Evolutionary conservation across 305 asterid species (phyloP).

Genomic region (Solanum aculeatissimum): DNA sequence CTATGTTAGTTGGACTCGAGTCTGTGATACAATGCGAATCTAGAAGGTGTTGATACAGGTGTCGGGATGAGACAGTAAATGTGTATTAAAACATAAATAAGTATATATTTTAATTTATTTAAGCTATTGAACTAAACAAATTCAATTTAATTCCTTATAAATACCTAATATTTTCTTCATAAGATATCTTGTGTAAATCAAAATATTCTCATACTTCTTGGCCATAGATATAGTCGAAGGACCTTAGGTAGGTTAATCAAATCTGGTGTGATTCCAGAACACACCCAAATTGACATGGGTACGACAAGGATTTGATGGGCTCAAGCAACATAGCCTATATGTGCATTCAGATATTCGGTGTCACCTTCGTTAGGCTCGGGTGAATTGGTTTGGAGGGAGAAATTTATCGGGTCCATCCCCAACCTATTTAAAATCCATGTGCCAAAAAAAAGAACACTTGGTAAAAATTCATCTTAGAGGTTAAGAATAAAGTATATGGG

Average conservation of each 20-base stretch:
- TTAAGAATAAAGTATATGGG: background rate
- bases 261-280: background rate
- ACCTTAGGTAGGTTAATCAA: background rate
- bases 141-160: background rate
- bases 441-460: background rate
- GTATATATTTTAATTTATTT: background rate
- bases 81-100: background rate
- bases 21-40: background rate
- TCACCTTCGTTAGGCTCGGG: background rate
- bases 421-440: background rate
- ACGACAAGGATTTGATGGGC: background rate
- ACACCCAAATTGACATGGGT: background rate
- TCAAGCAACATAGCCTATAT: background rate
- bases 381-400: background rate
- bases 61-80: background rate
- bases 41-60: background rate
- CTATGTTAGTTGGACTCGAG: background rate
- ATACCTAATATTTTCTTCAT: background rate
- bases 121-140: background rate
- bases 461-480: background rate
- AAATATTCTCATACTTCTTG: background rate
- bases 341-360: background rate
- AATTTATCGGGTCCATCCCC: background rate
- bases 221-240: background rate
- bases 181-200: background rate